Evolutionary conservation across 2,329 filamentous ascomycete species (phyloP), one percentile per base, ranked within the genome.

Genomic region (Talaromyces sp.): DNA sequence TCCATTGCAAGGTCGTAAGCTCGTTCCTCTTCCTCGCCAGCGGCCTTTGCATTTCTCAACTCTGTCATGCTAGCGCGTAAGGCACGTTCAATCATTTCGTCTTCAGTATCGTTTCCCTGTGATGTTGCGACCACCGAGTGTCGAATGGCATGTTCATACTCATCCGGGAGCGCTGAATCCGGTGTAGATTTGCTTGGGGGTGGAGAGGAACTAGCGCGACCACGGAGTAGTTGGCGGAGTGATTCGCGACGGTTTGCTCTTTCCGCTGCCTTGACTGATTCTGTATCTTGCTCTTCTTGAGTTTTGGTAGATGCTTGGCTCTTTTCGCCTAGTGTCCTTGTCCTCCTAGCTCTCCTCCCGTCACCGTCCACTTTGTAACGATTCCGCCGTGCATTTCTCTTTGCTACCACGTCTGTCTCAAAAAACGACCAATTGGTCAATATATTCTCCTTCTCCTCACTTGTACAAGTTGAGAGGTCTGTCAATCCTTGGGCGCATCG

Each of bases 131-230:
- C 79, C 0, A 95, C 89, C 0, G 89, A 91, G 11, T 82, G 82
- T 62, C 83, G 84, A 65, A 95, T 94, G 1, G 91, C 91, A 49
- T 84, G 81, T 73, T 94, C 91, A 49, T 92, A 84, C 65, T 90
- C 89, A 1, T 83, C 82, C 67, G 63, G 72, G 27, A 62, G 61
- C 36, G 54, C 38, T 27, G 64, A n/a, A 36, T 67, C 22, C 19
- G 54, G 4, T 63, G 63, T 34, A 4, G 22, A 5, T 17, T n/a
- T 11, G 15, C 17, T 38, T 25, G 38, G 43, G 7, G 60, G 40
- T 43, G 58, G 58, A 13, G 63, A 65, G 17, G 62, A 65, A 34
- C 62, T 58, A 38, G 53, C 13, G 31, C 58, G 63, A 8, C 63
- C 53, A 31, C 43, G 65, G 17, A 61, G 51, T 5, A 65, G 22